Percentiles rank a stretch among this genome's conserved stretches.
Conservation (phyloP, 768 basidiomycete genomes). For the Xanthoconium stramineum region DNA sequence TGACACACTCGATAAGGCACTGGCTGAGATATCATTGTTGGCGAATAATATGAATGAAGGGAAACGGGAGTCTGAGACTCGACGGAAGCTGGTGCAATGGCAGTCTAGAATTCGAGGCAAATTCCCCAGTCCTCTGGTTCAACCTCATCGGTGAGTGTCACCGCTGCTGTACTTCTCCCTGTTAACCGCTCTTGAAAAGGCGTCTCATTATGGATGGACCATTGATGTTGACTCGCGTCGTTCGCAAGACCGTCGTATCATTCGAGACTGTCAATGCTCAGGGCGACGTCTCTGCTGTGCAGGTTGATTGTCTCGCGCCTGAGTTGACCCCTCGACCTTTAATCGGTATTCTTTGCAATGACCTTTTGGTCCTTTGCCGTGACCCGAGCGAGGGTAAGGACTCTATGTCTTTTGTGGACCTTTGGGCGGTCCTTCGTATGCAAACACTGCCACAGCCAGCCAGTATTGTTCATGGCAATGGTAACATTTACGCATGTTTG, state of each 20-base stretch:
- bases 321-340: constrained; percentile 78
- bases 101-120: constrained; percentile 84
- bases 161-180: background rate
- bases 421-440: constrained; percentile 98
- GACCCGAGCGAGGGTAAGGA: constrained; percentile 83
- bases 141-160: constrained; percentile 80
- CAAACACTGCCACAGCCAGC: constrained; percentile 89
- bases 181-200: constrained; percentile 37
- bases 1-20: constrained; percentile 81
- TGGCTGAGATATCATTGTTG: constrained; percentile 82
- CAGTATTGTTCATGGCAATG: constrained; percentile 84
- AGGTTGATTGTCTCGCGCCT: constrained; percentile 87
- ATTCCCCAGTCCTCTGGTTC: constrained; percentile 96
- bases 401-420: constrained; percentile 69
- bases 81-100: constrained; percentile 88
- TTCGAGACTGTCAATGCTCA: constrained; percentile 79
- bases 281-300: constrained; percentile 75
- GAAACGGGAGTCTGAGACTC: constrained; percentile 91
- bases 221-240: constrained; percentile 82
- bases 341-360: constrained; percentile 86
- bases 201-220: constrained; percentile 92
- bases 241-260: constrained; percentile 76
- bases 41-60: constrained; percentile 98
- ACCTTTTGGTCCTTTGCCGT: constrained; percentile 87
- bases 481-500: constrained; percentile 36